Conservation (phyloP, 1,139 yeast species). For the Lodderomyces orthopsilosis region DNA sequence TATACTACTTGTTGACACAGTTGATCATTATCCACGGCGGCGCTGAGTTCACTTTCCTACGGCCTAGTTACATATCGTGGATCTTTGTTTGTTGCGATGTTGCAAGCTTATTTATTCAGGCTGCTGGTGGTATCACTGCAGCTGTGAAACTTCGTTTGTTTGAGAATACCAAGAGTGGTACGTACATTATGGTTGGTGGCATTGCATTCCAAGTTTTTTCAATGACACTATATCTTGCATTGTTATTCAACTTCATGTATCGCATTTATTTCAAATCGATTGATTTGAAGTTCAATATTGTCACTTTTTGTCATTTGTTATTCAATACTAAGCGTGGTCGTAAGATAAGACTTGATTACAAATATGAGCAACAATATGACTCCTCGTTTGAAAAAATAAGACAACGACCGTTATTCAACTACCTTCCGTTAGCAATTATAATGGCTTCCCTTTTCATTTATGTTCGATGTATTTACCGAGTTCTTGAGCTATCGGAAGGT, state of each 20-base stretch:
- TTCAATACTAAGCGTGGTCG: constrained; percentile 24
- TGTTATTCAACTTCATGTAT: constrained; percentile 27
- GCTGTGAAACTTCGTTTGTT: constrained; percentile 21
- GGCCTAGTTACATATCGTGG: constrained; percentile 35
- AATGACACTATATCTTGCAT: constrained; percentile 31
- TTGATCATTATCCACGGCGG: constrained; percentile 29
- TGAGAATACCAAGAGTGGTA: constrained; percentile 23
- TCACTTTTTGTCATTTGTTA: constrained; percentile 17
- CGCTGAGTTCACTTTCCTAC: constrained; percentile 22
- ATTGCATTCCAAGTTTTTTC: constrained; percentile 38
- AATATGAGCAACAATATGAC: constrained; percentile 20
- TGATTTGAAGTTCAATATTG: constrained; percentile 5
- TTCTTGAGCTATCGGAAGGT: constrained; percentile 31
- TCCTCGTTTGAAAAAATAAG: constrained; percentile 17
- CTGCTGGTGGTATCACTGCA: constrained; percentile 38
- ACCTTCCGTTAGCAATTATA: constrained; percentile 23
- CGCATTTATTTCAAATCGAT: constrained; percentile 21
- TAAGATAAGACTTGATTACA: constrained; percentile 11
- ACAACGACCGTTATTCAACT: constrained; percentile 19
- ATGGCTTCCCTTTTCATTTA: constrained; percentile 24
- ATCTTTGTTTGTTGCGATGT: constrained; percentile 35
- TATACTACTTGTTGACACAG: constrained; percentile 36
- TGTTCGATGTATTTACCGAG: constrained; percentile 31
- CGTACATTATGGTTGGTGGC: constrained; percentile 38
- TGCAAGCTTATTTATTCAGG: constrained; percentile 33